phyloP scores from a whole-genome alignment of 2,329 filamentous ascomycete species.

The Phyllosticta citriasiana region DNA sequence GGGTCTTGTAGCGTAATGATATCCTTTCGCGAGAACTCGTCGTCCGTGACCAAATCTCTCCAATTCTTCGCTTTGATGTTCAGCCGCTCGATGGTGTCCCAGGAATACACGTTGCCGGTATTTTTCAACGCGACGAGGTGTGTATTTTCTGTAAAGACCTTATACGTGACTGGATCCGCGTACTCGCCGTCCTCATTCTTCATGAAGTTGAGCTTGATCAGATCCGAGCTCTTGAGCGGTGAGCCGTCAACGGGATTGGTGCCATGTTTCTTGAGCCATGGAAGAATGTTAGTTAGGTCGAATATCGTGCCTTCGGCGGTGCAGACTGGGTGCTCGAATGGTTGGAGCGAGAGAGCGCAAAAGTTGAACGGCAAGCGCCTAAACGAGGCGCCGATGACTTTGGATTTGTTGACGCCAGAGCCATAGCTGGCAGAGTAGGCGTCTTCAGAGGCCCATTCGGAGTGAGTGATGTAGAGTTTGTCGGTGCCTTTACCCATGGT shows the following conservation, averaged over 20 bases:
- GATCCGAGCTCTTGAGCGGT: conserved; percentile 66
- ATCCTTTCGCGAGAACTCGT: conserved; percentile 77
- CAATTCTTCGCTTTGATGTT: conserved; percentile 97
- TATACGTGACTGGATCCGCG: conserved; percentile 94
- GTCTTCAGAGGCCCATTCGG: conserved; percentile 90
- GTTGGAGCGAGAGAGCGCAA: conserved; percentile 90
- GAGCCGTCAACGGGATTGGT: conserved; percentile 85
- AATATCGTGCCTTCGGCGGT: conserved; percentile 81
- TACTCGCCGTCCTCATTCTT: conserved; percentile 88
- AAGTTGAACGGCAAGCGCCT: conserved; percentile 94
- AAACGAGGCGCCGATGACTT: conserved; percentile 55
- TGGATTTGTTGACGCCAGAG: conserved; percentile 50
- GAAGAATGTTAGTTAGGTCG: conserved; percentile 85
- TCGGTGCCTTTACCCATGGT: conserved; percentile 31
- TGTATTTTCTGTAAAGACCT: conserved; percentile 95
- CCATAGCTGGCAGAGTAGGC: conserved; percentile 74
- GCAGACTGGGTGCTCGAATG: conserved; percentile 90
- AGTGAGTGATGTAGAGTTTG: conserved; percentile 70
- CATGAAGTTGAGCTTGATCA: conserved; percentile 84
- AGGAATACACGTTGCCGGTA: conserved; percentile 92
- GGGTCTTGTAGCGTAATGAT: conserved; percentile 96
- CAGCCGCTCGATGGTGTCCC: conserved; percentile 87
- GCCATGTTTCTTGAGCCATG: conserved; percentile 87
- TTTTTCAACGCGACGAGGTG: conserved; percentile 82
- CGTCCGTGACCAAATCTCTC: conserved; percentile 79